Conservation (phyloP, 202 grass and related monocot genomes). For the Zoysia matrella region DNA sequence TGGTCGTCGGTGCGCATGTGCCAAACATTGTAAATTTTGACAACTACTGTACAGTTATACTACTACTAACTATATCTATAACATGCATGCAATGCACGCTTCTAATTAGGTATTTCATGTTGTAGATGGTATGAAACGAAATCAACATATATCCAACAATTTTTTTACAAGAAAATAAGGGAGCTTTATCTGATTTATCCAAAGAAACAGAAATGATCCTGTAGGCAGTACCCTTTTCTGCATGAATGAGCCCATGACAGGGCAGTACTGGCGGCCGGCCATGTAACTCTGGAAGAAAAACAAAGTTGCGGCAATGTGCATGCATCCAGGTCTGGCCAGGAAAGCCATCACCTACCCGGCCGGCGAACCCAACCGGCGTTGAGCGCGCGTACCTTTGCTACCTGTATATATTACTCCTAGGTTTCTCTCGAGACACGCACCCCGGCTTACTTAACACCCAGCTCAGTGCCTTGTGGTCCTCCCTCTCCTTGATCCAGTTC, state of each 20-base stretch:
- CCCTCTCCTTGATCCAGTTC: conserved; percentile 32
- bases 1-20: background rate
- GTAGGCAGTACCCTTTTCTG: background rate
- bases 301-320: conserved; percentile 10
- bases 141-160: background rate
- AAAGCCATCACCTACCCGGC: conserved; percentile 24
- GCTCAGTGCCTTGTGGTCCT: conserved; percentile 40
- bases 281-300: background rate
- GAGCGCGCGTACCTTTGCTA: conserved; percentile 29
- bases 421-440: conserved; percentile 65
- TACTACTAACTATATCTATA: too few relatives aligned
- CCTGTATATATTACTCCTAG: conserved; percentile 58
- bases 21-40: background rate
- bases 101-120: background rate
- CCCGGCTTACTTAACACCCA: conserved; percentile 47
- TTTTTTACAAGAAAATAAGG: too few relatives aligned
- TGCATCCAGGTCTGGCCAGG: conserved; percentile 2
- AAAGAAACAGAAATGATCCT: background rate
- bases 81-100: background rate
- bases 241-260: background rate
- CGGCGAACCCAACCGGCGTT: conserved; percentile 21
- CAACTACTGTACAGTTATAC: too few relatives aligned
- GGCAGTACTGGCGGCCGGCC: background rate
- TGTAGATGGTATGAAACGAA: background rate
- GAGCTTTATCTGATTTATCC: background rate